Percentiles rank a stretch among this genome's conserved stretches.
phyloP scores from a whole-genome alignment of 179 eudicot genomes.

The Beta lomatogona region DNA sequence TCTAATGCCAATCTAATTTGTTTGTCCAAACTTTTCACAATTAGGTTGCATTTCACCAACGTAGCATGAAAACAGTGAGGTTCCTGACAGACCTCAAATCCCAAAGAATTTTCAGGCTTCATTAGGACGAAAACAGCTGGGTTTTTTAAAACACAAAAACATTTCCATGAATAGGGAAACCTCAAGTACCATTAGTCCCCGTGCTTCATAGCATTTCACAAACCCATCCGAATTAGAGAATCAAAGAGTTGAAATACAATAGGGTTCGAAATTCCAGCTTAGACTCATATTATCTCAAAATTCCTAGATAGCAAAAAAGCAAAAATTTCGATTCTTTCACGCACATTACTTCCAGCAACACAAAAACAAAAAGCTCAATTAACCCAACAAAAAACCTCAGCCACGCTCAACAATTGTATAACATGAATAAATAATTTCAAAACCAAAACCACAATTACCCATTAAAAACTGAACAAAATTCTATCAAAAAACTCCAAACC shows the following conservation, averaged over 20 bases:
- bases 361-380: not conserved
- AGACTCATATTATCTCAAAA: not conserved
- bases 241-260: not conserved
- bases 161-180: no score
- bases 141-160: no score
- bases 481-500: not conserved
- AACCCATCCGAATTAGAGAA: not conserved
- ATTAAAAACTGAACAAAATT: not conserved
- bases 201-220: not conserved
- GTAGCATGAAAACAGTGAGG: no score
- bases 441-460: not conserved
- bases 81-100: no score
- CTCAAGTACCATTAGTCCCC: no score
- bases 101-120: no score
- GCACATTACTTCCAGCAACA: not conserved
- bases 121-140: no score
- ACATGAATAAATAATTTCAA: not conserved
- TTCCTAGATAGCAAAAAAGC: no score
- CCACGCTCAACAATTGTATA: not conserved
- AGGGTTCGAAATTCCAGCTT: not conserved
- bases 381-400: not conserved
- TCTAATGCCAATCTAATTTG: not conserved
- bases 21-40: not conserved
- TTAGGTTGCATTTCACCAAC: no score
- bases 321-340: no score